Base-by-base conservation (phyloP, 306 rosid species). In the Rosa lucieae region DNA sequence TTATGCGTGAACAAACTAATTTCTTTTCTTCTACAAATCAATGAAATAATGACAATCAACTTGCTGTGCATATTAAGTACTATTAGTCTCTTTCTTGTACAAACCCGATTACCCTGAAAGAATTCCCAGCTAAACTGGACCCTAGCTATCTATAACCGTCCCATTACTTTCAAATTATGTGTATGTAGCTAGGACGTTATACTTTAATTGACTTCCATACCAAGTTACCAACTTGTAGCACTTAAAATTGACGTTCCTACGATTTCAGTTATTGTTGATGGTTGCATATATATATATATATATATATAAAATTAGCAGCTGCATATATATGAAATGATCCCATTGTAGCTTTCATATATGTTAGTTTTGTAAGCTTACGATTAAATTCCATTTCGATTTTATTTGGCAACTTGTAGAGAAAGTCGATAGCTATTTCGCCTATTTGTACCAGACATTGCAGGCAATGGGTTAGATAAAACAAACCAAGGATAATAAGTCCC, bases 331-430 rank as follows among this genome's bases (percentile, higher is more conserved):
- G 10, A 15, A 32, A 67, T 6, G 71, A 66, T 67, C 39, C 49
- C 51, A 20, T 18, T 42, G 52, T 47, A 74, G 37, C 78, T 74
- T 58, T 74, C 42, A 42, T 21, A 20, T 37, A 39, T 66, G 29
- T 21, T 56, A 11, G 14, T 67, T 69, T 74, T 17, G 67, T 56
- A 52, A 13, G 52, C 71, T 21, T 44, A 23, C 5, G 70, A 42
- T 14, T 74, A 40, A 56, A 55, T 37, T 73, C 48, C 20, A 23
- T 58, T 75, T 43, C 47, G 58, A 11, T 58, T 58, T 42, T 17
- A 4, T 43, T 2, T 75, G 78, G 66, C 78, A 63, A 62, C 47
- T 77, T 77, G 66, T 75, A 43, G 44, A 74, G 78, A 74, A 74
- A 26, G 77, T 40, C 67, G 56, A 21, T 20, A 55, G 26, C 26